Conservation (phyloP, 1,284 basidiomycete genomes). For the Irpex rosettiformis region DNA sequence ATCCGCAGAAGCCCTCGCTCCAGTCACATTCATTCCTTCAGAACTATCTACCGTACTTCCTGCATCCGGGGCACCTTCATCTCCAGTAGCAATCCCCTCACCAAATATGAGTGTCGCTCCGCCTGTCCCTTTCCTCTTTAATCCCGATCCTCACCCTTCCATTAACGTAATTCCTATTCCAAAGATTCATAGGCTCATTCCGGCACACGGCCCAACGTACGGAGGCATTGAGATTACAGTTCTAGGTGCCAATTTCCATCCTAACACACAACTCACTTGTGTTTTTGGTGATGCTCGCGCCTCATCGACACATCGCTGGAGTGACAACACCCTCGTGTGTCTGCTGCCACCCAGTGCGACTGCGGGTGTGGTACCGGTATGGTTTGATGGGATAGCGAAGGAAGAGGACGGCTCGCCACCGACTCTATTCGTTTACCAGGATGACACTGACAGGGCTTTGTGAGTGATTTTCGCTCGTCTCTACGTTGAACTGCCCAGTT, state of each 20-base stretch:
- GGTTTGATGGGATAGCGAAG: conserved; percentile 72
- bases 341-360: conserved; percentile 81
- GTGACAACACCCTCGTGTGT: conserved; percentile 92
- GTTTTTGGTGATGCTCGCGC: conserved; percentile 86
- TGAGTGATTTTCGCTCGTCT: conserved; percentile 38
- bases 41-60: conserved; percentile 20
- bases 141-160: conserved; percentile 39
- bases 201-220: conserved; percentile 85
- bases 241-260: conserved; percentile 86
- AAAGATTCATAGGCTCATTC: conserved; percentile 83
- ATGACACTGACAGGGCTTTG: conserved; percentile 85
- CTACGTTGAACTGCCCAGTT: background rate
- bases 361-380: conserved; percentile 89
- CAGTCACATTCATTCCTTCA: conserved; percentile 14
- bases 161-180: conserved; percentile 50
- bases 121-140: conserved; percentile 67
- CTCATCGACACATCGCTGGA: conserved; percentile 87
- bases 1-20: conserved; percentile 11
- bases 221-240: conserved; percentile 96
- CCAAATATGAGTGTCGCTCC: conserved; percentile 20
- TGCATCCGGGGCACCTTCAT: background rate
- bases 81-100: conserved; percentile 22
- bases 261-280: conserved; percentile 66
- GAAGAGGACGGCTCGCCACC: conserved; percentile 51
- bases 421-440: conserved; percentile 84